phyloP scores from a whole-genome alignment of 2,329 filamentous ascomycete genomes.

The Pestalotiopsis sp. region DNA sequence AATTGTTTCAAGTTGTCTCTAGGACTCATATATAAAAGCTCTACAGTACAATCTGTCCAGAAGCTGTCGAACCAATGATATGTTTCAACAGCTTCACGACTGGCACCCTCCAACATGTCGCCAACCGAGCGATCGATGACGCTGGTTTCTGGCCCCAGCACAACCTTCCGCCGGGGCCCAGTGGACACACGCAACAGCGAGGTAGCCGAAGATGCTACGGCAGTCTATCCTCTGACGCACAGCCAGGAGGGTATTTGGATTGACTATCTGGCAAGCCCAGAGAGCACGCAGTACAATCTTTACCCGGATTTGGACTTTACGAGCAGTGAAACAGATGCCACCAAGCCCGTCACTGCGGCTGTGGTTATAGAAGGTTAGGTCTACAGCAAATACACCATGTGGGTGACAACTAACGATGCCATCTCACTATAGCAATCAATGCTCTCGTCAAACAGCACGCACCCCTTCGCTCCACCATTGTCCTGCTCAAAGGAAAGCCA shows the following conservation, averaged over 20 bases:
- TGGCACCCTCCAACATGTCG: background rate
- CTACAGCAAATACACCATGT: background rate
- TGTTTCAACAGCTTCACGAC: background rate
- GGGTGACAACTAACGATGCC: background rate
- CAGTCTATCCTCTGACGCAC: background rate
- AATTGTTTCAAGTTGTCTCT: background rate
- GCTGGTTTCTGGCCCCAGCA: background rate
- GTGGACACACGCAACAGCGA: background rate
- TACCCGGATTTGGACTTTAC: background rate
- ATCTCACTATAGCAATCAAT: background rate
- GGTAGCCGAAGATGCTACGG: background rate
- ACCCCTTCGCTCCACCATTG: background rate
- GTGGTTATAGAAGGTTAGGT: background rate
- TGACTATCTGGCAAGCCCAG: background rate
- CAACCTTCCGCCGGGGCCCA: background rate
- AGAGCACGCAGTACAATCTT: background rate
- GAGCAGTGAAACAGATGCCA: background rate
- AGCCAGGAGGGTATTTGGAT: slow-evolving; percentile 3
- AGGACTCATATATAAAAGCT: background rate
- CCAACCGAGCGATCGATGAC: background rate
- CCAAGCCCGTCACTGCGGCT: background rate
- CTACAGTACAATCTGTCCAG: background rate
- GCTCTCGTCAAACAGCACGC: background rate
- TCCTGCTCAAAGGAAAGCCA: background rate
- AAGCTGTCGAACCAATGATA: background rate